Evolutionary conservation across 2,329 filamentous ascomycete genomes (phyloP).

Genomic region (Catunica adiposa): DNA sequence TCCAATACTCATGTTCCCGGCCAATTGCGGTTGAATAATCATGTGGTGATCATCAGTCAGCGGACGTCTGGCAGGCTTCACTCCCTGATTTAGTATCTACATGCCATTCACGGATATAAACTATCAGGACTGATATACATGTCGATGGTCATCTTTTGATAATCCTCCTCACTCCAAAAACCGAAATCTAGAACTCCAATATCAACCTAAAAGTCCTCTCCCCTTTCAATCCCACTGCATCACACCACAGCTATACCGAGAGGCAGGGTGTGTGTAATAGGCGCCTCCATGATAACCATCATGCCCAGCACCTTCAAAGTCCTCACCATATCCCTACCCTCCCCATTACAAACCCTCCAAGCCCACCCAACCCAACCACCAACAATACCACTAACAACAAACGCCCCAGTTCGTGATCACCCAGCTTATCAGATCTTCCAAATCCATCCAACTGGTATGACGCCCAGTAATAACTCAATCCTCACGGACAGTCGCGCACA

Average conservation of each 20-base stretch:
- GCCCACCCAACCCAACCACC: no score
- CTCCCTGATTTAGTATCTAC: neutral
- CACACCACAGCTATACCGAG: neutral
- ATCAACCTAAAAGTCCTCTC: neutral
- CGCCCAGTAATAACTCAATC: no score
- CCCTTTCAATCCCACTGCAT: neutral
- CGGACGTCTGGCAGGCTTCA: neutral
- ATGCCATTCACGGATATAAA: neutral
- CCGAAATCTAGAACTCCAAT: no score
- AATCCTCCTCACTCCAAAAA: no score
- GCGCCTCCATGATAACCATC: neutral
- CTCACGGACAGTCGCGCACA: no score
- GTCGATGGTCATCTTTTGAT: no score
- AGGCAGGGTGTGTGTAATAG: neutral
- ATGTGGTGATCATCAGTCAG: neutral
- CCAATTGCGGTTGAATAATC: neutral
- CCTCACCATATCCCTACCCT: neutral
- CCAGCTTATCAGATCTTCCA: neutral
- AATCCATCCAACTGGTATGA: neutral
- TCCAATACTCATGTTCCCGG: no score
- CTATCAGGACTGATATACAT: no score
- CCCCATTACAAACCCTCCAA: neutral
- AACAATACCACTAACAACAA: neutral
- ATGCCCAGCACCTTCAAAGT: neutral
- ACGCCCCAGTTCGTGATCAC: neutral